These are phyloP conservation scores for Neophaeococcomyces mojaviensis DNA, from an alignment of 2,329 filamentous ascomycete species.

Conservation along the genomic window DNA sequence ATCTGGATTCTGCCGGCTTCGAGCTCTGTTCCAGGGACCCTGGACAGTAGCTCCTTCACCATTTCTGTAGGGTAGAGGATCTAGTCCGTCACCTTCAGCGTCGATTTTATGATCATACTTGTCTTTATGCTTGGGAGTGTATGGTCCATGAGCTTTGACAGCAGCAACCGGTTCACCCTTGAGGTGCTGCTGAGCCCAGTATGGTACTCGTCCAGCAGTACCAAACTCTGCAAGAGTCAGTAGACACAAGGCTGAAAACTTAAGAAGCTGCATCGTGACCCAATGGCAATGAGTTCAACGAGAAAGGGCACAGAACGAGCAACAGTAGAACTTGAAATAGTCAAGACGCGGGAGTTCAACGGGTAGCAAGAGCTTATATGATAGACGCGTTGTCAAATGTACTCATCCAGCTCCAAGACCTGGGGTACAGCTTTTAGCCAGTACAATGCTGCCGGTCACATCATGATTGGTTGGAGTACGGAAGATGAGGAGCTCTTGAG, in stretches of 20 bases:
- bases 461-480: constrained; percentile 1
- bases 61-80: constrained; percentile 59
- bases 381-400: neutral
- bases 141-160: constrained; percentile 38
- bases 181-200: constrained; percentile 31
- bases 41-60: constrained; percentile 59
- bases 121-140: constrained; percentile 53
- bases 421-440: constrained; percentile 2
- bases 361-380: neutral
- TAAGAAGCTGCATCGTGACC: constrained; percentile 5
- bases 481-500: neutral
- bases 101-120: constrained; percentile 58
- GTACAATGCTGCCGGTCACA: neutral
- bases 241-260: constrained; percentile 3
- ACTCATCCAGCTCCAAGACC: neutral
- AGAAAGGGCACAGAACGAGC: neutral
- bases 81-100: constrained; percentile 50
- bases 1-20: constrained; percentile 64
- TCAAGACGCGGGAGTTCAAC: neutral
- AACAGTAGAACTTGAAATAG: neutral
- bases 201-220: constrained; percentile 1
- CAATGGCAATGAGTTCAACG: neutral
- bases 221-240: constrained; percentile 5
- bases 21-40: constrained; percentile 61
- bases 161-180: constrained; percentile 24